Percentiles rank a stretch among this genome's conserved stretches.
These are phyloP conservation scores for Aquilaria yunnanensis DNA, from an alignment of 345 rosid species.

Conservation along the genomic window DNA sequence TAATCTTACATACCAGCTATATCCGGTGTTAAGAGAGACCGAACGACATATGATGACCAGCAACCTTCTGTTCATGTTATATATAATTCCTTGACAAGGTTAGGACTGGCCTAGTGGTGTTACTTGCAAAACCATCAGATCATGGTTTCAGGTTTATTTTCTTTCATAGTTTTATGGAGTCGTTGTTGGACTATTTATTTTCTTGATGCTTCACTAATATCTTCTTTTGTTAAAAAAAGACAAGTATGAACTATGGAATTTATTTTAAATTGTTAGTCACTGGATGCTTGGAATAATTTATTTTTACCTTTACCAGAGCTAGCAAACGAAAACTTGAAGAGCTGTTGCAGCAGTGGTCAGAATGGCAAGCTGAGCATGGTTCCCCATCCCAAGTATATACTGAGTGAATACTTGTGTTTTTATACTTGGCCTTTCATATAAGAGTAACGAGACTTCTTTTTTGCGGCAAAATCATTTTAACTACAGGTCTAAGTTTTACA, in stretches of 20 bases:
- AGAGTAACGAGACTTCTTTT: too few species aligned
- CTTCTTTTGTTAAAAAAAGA: background rate
- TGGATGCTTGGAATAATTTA: constrained; percentile 7
- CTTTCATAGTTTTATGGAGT: constrained; percentile 1
- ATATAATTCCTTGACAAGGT: constrained; percentile 79
- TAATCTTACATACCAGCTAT: constrained; percentile 49
- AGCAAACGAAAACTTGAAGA: constrained; percentile 81
- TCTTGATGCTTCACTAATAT: background rate
- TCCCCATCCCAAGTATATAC: constrained; percentile 43
- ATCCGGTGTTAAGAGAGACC: constrained; percentile 66
- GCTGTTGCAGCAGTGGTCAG: constrained; percentile 85
- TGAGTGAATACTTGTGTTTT: background rate
- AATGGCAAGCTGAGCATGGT: constrained; percentile 70
- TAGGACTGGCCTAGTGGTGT: constrained; percentile 20
- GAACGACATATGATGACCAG: constrained; percentile 39
- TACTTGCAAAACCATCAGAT: constrained; percentile 6
- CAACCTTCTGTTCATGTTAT: constrained; percentile 73
- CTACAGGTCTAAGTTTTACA: too few species aligned
- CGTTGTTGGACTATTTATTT: background rate
- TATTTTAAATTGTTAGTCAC: constrained; percentile 10
- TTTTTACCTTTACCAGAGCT: constrained; percentile 44
- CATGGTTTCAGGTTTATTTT: constrained; percentile 10
- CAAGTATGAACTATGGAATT: constrained; percentile 1
- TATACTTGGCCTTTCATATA: background rate
- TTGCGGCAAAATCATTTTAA: too few species aligned